Percentiles rank a stretch among this genome's conserved stretches.
Conservation (phyloP, 78 protist genomes). For the Diacronema lutheri region DNA sequence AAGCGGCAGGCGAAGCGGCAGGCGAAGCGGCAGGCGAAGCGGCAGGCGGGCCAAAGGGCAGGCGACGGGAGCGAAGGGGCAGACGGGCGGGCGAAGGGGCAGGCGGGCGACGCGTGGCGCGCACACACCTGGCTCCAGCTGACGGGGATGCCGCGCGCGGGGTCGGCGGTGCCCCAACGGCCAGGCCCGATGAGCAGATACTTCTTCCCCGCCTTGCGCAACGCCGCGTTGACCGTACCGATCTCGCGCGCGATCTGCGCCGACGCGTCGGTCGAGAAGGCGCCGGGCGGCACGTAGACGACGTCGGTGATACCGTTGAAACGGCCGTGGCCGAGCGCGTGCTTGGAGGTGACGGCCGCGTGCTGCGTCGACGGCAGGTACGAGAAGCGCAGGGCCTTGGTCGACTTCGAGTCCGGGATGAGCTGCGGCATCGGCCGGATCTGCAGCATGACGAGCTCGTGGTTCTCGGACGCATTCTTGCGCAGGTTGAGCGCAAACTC, state of each 20-base stretch:
- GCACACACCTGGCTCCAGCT: not conserved
- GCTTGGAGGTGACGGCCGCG: not conserved
- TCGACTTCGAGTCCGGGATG: not conserved
- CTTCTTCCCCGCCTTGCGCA: not conserved
- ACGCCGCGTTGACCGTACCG: not conserved
- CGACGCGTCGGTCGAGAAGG: not conserved
- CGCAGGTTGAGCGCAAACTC: slow-evolving; percentile 20
- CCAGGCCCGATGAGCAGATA: not conserved
- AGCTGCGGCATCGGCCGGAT: not conserved
- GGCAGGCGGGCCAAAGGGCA: too few species aligned
- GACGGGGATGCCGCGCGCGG: slow-evolving; percentile 2
- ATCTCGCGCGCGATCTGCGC: not conserved
- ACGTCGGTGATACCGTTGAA: not conserved
- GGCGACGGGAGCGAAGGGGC: too few species aligned
- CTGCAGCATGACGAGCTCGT: slow-evolving; percentile 8
- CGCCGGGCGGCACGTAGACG: not conserved
- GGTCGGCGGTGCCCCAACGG: not conserved
- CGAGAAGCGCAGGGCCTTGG: not conserved
- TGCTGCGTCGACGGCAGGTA: not conserved
- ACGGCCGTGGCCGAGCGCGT: slow-evolving; percentile 21
- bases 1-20: too few species aligned
- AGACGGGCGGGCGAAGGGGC: too few species aligned
- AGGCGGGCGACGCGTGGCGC: too few species aligned
- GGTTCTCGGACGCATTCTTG: not conserved
- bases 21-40: too few species aligned